phyloP scores from a whole-genome alignment of 768 basidiomycete species.

The Nidula microcarpa region DNA sequence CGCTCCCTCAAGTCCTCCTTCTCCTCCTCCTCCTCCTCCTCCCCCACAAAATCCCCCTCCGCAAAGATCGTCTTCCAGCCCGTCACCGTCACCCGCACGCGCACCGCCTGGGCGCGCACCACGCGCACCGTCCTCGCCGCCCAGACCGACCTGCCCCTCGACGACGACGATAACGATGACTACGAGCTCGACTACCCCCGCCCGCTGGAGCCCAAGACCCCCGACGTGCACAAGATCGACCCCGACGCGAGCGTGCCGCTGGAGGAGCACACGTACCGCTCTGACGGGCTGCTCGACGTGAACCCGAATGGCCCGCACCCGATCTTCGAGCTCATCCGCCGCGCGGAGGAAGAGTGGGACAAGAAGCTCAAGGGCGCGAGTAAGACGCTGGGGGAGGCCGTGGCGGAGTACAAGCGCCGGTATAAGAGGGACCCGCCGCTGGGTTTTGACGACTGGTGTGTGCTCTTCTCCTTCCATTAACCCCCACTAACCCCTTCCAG shows the following conservation, averaged over 20 bases:
- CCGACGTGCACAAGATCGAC: not conserved
- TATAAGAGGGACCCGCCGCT: constrained; percentile 75
- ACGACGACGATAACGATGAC: not conserved
- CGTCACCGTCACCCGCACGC: constrained; percentile 7
- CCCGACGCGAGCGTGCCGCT: constrained; percentile 5
- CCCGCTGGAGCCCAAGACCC: not conserved
- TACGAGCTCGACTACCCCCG: not conserved
- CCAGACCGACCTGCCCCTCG: not conserved
- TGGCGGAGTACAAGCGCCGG: constrained; percentile 69
- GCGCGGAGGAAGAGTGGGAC: constrained; percentile 67
- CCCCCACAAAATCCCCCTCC: not conserved
- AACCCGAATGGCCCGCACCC: constrained; percentile 56
- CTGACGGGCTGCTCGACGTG: constrained; percentile 38
- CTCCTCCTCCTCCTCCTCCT: not conserved
- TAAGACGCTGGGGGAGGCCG: constrained; percentile 72
- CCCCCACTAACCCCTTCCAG: constrained; percentile 10
- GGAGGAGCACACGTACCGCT: constrained; percentile 27
- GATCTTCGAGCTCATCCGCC: constrained; percentile 70
- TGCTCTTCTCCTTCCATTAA: constrained; percentile 1
- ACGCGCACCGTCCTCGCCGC: constrained; percentile 3
- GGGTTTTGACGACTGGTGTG: constrained; percentile 85
- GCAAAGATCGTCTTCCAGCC: not conserved
- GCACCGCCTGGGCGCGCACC: constrained; percentile 6
- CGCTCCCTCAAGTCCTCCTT: not conserved
- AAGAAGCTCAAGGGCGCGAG: constrained; percentile 62